A percentile compares a stretch with the other conserved stretches of the same genome.
Conservation (phyloP, 179 eudicot genomes). For the Corrigiola litoralis region DNA sequence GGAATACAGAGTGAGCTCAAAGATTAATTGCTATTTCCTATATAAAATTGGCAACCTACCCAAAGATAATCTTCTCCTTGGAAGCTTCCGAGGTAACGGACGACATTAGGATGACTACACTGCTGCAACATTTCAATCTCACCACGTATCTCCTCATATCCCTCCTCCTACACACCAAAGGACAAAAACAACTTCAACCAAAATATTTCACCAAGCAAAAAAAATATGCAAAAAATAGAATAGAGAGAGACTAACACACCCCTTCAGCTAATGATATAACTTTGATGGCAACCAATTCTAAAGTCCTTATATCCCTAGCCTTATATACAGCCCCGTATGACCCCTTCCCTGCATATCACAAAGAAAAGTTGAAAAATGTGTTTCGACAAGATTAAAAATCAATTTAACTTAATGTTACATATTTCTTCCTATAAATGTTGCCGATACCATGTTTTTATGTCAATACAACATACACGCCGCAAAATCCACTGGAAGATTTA, state of each 20-base stretch:
- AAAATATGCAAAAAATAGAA: not conserved
- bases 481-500: no score
- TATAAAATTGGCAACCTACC: slow-evolving; percentile 41
- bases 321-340: slow-evolving; percentile 97
- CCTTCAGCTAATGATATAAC: slow-evolving; percentile 92
- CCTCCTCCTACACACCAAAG: slow-evolving; percentile 68
- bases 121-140: slow-evolving; percentile 99
- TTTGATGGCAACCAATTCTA: slow-evolving; percentile 96
- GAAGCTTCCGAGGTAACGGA: slow-evolving; percentile 97
- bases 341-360: slow-evolving; percentile 76
- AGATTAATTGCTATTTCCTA: not conserved
- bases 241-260: slow-evolving; percentile 35
- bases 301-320: slow-evolving; percentile 85
- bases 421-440: not conserved
- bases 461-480: no score
- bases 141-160: slow-evolving; percentile 97
- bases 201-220: not conserved
- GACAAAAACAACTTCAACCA: slow-evolving; percentile 1
- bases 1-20: not conserved
- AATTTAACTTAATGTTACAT: not conserved
- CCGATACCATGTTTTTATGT: no score
- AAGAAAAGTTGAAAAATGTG: slow-evolving; percentile 16
- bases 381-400: not conserved
- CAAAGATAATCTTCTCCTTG: slow-evolving; percentile 98
- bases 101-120: slow-evolving; percentile 98